Conservation (phyloP, 2,329 filamentous ascomycete genomes). For the Rutstroemia sp. region DNA sequence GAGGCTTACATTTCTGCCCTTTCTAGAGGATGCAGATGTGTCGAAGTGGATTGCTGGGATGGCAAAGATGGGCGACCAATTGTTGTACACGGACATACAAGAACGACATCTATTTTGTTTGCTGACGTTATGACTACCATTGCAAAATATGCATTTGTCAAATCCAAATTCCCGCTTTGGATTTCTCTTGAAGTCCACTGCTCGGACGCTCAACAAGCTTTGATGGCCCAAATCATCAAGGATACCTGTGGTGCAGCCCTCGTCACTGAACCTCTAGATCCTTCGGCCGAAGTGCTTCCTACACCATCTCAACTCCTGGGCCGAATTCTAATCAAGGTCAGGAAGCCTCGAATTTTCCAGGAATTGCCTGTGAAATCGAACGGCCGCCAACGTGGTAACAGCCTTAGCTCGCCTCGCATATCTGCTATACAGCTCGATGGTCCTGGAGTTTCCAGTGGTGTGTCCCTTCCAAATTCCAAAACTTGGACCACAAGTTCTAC, state of each 20-base stretch:
- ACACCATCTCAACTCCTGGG: constrained; percentile 79
- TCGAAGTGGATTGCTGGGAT: constrained; percentile 98
- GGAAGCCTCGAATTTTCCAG: constrained; percentile 51
- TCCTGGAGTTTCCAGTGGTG: constrained; percentile 42
- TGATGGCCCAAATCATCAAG: constrained; percentile 87
- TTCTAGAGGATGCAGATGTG: constrained; percentile 82
- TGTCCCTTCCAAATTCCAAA: constrained; percentile 45
- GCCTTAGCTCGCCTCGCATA: constrained; percentile 70
- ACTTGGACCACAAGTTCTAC: constrained; percentile 6
- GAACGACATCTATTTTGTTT: constrained; percentile 85
- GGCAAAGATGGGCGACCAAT: constrained; percentile 73
- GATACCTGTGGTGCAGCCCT: constrained; percentile 76
- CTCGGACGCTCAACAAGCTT: constrained; percentile 69
- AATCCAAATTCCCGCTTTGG: constrained; percentile 82
- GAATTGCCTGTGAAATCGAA: constrained; percentile 35
- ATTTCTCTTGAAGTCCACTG: constrained; percentile 96
- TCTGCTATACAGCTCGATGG: constrained; percentile 56
- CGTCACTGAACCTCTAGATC: constrained; percentile 66
- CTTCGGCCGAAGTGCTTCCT: constrained; percentile 62
- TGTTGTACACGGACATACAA: constrained; percentile 83
- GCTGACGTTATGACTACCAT: constrained; percentile 88
- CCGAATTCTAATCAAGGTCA: constrained; percentile 89
- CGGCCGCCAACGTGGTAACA: constrained; percentile 53
- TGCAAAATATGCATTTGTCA: constrained; percentile 86
- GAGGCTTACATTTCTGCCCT: constrained; percentile 91